Conservation (phyloP, 805 yeast species). For the Barnettozyma salicaria region DNA sequence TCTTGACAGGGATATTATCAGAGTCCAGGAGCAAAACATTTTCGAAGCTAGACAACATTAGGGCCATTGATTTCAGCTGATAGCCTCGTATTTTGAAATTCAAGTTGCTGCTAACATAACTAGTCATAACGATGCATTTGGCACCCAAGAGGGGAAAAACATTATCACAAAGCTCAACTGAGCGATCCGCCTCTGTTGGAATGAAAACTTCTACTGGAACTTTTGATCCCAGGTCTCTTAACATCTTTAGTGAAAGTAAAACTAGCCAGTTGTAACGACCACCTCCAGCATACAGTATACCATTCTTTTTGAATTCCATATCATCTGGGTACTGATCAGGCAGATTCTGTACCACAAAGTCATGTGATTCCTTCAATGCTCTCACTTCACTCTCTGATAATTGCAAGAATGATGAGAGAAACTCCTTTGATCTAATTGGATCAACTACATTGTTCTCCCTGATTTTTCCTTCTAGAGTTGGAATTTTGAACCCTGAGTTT, state of each 20-base stretch:
- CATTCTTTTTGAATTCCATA: conserved; percentile 41
- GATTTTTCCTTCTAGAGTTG: conserved; percentile 22
- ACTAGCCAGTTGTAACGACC: conserved; percentile 63
- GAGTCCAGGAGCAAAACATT: conserved; percentile 70
- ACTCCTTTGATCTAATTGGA: conserved; percentile 23
- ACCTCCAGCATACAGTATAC: conserved; percentile 73
- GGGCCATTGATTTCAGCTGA: conserved; percentile 68
- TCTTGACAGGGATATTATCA: conserved; percentile 55
- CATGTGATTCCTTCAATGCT: conserved; percentile 18
- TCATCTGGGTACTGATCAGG: conserved; percentile 38
- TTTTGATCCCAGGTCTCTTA: conserved; percentile 60
- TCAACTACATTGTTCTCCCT: conserved; percentile 23
- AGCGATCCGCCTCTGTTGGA: conserved; percentile 65
- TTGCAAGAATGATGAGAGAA: conserved; percentile 16
- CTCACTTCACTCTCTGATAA: conserved; percentile 15
- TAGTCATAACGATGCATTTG: conserved; percentile 49
- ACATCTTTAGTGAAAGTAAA: conserved; percentile 42
- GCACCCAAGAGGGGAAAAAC: conserved; percentile 65
- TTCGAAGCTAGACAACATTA: conserved; percentile 73
- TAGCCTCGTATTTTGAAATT: conserved; percentile 44
- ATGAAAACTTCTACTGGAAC: conserved; percentile 80
- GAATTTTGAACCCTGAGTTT: conserved; percentile 18
- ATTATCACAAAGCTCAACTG: conserved; percentile 59
- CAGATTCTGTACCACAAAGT: conserved; percentile 25
- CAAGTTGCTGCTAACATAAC: conserved; percentile 34